A percentile compares a stretch with the other conserved stretches of the same genome.
These are phyloP conservation scores for Xerocomellus amylosporus DNA, from an alignment of 768 basidiomycete genomes.

Conservation along the genomic window DNA sequence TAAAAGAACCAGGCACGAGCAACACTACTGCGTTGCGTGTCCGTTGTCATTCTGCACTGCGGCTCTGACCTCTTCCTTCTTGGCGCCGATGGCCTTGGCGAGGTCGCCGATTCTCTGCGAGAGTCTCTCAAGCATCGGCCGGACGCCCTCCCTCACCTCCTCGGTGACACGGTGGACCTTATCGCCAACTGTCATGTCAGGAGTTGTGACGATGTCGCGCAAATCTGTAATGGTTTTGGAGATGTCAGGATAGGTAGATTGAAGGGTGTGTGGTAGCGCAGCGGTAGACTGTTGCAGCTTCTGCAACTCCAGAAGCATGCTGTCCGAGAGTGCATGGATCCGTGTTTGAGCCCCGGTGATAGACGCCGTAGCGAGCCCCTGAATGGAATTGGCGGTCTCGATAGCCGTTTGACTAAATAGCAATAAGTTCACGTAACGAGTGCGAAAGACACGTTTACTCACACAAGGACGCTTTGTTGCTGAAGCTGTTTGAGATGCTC, in stretches of 20 bases:
- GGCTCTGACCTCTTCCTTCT: slow-evolving; percentile 25
- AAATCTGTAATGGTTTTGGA: slow-evolving; percentile 53
- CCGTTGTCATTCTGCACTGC: slow-evolving; percentile 10
- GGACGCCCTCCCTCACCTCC: slow-evolving; percentile 59
- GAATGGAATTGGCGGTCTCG: slow-evolving; percentile 63
- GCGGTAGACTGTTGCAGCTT: slow-evolving; percentile 61
- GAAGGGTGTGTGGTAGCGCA: slow-evolving; percentile 57
- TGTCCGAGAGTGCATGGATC: slow-evolving; percentile 60
- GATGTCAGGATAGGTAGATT: slow-evolving; percentile 56
- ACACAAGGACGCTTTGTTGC: slow-evolving; percentile 64
- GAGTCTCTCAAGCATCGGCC: slow-evolving; percentile 56
- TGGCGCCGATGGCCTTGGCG: slow-evolving; percentile 24
- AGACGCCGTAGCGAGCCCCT: slow-evolving; percentile 55
- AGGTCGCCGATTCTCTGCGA: slow-evolving; percentile 38
- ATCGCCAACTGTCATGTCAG: slow-evolving; percentile 58
- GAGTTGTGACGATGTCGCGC: slow-evolving; percentile 46
- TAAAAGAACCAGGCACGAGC: background rate
- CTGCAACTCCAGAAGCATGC: slow-evolving; percentile 64
- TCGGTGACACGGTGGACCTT: slow-evolving; percentile 55
- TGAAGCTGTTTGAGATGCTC: slow-evolving; percentile 73
- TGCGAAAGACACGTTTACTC: slow-evolving; percentile 25
- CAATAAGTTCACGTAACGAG: slow-evolving; percentile 6
- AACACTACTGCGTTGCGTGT: slow-evolving; percentile 10
- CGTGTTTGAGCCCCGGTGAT: slow-evolving; percentile 52
- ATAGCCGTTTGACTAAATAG: slow-evolving; percentile 60